phyloP scores from a whole-genome alignment of 345 rosid genomes.

The Syzygium aqueum region DNA sequence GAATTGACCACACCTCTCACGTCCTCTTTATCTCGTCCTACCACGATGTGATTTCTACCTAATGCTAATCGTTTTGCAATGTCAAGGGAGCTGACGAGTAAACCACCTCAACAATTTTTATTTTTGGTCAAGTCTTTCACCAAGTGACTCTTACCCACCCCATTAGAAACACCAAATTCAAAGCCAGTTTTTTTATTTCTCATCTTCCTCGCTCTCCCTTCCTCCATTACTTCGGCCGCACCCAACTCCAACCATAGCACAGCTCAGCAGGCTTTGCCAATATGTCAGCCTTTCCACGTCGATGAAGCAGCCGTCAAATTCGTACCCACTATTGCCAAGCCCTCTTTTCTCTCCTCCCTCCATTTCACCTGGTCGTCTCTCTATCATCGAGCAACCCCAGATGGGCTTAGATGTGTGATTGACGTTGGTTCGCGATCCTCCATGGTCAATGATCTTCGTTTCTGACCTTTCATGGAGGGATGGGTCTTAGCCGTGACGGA shows the following conservation, averaged over 20 bases:
- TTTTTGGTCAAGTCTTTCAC: not conserved
- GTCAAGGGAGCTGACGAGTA: not conserved
- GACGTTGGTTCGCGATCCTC: not conserved
- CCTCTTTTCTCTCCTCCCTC: not conserved
- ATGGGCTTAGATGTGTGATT: not conserved
- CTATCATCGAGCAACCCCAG: not conserved
- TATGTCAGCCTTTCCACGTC: not conserved
- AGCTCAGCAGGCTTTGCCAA: not conserved
- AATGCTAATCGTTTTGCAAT: not conserved
- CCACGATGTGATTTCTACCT: not conserved
- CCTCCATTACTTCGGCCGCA: fast-evolving
- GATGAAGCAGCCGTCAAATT: not conserved
- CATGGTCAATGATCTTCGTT: not conserved
- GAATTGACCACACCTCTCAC: not conserved
- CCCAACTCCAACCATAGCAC: not conserved
- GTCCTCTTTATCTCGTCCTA: not conserved
- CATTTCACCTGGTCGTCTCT: not conserved
- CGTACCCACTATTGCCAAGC: not conserved
- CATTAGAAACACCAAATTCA: not conserved
- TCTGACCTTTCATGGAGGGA: not conserved
- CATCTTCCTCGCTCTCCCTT: not conserved
- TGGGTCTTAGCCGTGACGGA: not conserved
- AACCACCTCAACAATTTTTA: not conserved
- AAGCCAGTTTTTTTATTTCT: not conserved
- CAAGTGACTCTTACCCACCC: not conserved